Evolutionary conservation across 192 early-diverging fungal genomes (phyloP), one percentile per base, ranked within the genome.

Genomic region (Coemansia sp.): DNA sequence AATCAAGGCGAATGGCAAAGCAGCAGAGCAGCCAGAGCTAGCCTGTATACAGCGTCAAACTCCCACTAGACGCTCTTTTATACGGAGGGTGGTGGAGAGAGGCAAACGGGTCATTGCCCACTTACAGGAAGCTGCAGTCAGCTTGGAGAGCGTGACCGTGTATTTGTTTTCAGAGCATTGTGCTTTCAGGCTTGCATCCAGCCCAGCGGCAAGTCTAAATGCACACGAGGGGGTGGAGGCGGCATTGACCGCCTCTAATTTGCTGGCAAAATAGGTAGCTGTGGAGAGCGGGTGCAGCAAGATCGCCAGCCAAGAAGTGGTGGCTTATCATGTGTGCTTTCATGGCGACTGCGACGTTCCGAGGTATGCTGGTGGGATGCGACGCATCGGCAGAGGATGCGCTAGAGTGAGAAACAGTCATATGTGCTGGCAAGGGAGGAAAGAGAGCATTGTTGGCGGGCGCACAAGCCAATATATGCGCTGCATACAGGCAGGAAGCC

Each of bases 151-250:
- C 56, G 56, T 34, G 34, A 37, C 56, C 34, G 35, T 37, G 56
- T 58, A 37, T 58, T 34, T 37, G 9, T 58, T 37, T 58, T 58
- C 56, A 9, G 34, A 18, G 34, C 56, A 58, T 58, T 58, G 56
- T 58, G 56, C 31, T 34, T 58, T 58, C 56, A 58, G 56, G 35
- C 56, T 34, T 58, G 56, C 56, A 58, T 33, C 51, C 51, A 55
- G 51, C 51, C 51, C 34, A 58, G 55, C 55, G 33, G 55, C 55
- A 34, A 9, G 55, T 57, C 55, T 57, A 34, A 57, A 36, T 58
- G 31, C 34, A 13, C 56, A 58, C 56, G 35, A 23, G 55, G 31
- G 53, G 23, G 28, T 20, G 46, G 13, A 53, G 51, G 28, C 26
- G 51, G 51, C 28, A 55, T 33, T 55, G 16, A 13, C 26, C 51